A percentile compares a stretch with the other conserved stretches of the same genome.
phyloP scores from a whole-genome alignment of 2,329 filamentous ascomycete genomes.

The Botrytis deweyae region DNA sequence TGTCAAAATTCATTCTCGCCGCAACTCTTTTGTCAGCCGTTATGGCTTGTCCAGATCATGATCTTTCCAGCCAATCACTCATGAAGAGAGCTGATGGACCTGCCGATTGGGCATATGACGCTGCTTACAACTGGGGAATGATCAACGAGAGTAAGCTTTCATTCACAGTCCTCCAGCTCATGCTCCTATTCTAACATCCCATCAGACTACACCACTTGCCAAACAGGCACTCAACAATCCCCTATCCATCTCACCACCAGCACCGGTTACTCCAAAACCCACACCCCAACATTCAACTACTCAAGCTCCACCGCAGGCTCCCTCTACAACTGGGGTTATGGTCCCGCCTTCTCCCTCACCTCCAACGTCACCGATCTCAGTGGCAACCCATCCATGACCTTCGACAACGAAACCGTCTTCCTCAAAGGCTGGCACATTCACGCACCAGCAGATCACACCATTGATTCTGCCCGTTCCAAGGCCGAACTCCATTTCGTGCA shows the following conservation, averaged over 20 bases:
- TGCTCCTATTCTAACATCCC: not conserved
- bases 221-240: conserved; percentile 51
- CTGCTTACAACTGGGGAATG: conserved; percentile 45
- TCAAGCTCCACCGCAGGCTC: conserved; percentile 40
- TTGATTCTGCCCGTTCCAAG: conserved; percentile 45
- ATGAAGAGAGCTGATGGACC: conserved; percentile 23
- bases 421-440: conserved; percentile 53
- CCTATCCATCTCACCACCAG: conserved; percentile 46
- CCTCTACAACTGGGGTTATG: conserved; percentile 52
- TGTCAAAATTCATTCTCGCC: conserved; percentile 16
- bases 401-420: conserved; percentile 49
- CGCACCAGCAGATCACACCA: conserved; percentile 49
- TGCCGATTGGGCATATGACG: conserved; percentile 40
- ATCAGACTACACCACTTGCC: conserved; percentile 47
- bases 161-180: not conserved
- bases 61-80: conserved; percentile 22
- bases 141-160: conserved; percentile 37
- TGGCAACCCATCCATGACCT: conserved; percentile 44
- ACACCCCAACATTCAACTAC: conserved; percentile 47
- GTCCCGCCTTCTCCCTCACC: conserved; percentile 46
- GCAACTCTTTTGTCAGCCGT: conserved; percentile 20
- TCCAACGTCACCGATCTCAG: conserved; percentile 38
- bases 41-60: conserved; percentile 32
- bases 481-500: conserved; percentile 53
- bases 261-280: conserved; percentile 44